A percentile compares a stretch with the other conserved stretches of the same genome.
These are phyloP conservation scores for Russula sp. DNA, from an alignment of 768 basidiomycete genomes.

Conservation along the genomic window DNA sequence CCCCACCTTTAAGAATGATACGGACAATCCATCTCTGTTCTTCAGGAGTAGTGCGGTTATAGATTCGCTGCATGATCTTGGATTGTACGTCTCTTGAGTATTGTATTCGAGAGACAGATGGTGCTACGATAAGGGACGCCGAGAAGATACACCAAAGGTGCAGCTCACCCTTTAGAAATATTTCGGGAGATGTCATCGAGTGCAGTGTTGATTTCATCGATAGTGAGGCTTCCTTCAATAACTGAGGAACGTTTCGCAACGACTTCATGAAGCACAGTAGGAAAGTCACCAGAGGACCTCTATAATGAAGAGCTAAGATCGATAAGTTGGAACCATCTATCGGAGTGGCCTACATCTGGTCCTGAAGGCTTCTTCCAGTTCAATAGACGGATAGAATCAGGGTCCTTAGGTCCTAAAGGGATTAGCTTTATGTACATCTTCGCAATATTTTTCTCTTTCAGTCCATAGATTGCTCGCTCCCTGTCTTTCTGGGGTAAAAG, in stretches of 20 bases:
- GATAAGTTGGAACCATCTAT: too few species aligned
- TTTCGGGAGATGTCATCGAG: conserved; percentile 71
- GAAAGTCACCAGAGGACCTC: conserved; percentile 80
- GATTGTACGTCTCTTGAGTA: conserved; percentile 69
- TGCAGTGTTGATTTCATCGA: conserved; percentile 78
- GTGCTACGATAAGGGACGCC: background rate
- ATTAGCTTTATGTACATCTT: conserved; percentile 90
- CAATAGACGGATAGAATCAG: conserved; percentile 71
- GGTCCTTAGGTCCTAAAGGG: conserved; percentile 70
- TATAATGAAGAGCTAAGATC: conserved; percentile 25
- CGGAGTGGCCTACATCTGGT: conserved; percentile 42
- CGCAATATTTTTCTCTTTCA: conserved; percentile 92
- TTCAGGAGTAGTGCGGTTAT: conserved; percentile 70
- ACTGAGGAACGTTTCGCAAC: conserved; percentile 79
- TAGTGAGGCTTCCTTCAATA: conserved; percentile 60
- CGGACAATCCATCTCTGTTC: conserved; percentile 97
- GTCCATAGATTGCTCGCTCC: conserved; percentile 84
- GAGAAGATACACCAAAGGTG: background rate
- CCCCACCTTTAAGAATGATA: conserved; percentile 85
- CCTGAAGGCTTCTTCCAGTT: conserved; percentile 88
- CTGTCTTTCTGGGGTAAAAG: conserved; percentile 96
- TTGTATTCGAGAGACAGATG: background rate
- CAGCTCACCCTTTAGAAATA: conserved; percentile 64
- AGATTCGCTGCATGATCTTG: conserved; percentile 66
- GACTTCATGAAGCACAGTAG: conserved; percentile 79